phyloP scores from a whole-genome alignment of 441 rosid species.

The Gossypium schwendimanii region DNA sequence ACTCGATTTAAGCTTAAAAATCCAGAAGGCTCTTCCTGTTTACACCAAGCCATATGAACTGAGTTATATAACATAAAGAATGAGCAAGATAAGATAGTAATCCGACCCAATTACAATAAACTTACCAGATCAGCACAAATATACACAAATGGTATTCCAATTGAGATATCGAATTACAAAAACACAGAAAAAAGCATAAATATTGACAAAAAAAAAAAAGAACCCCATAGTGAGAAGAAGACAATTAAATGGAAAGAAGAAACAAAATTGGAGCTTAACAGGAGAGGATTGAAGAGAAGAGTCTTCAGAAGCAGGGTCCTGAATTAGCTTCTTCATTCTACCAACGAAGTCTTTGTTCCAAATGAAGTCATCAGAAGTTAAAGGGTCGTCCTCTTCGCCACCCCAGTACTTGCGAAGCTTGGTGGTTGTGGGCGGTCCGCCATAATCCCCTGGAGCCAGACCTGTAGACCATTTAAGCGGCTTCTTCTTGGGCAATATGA shows the following conservation, averaged over 20 bases:
- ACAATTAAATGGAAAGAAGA: background rate
- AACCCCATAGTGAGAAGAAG: background rate
- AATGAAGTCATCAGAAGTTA: slow-evolving; percentile 69
- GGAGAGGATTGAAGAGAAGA: slow-evolving; percentile 29
- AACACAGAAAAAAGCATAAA: background rate
- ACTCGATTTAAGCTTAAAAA: slow-evolving; percentile 76
- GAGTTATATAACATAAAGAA: background rate
- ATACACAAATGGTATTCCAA: background rate
- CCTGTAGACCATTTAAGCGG: slow-evolving; percentile 83
- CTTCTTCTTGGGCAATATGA: slow-evolving; percentile 69
- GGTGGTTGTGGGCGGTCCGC: slow-evolving; percentile 70
- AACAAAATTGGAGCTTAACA: slow-evolving; percentile 30
- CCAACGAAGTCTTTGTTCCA: slow-evolving; percentile 87
- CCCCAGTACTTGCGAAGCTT: slow-evolving; percentile 82
- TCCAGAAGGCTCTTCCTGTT: slow-evolving; percentile 69
- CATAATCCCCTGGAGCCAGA: slow-evolving; percentile 78
- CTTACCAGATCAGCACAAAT: background rate
- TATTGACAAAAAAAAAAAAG: background rate
- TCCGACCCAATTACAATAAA: background rate
- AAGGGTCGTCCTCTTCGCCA: slow-evolving; percentile 71
- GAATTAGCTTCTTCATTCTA: slow-evolving; percentile 58
- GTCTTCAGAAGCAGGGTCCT: slow-evolving; percentile 22
- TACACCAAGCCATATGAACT: slow-evolving; percentile 6
- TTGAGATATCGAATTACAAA: background rate
- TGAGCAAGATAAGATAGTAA: background rate